Evolutionary conservation across 257 asterid genomes (phyloP).

Genomic region (Haberlea rhodopensis): DNA sequence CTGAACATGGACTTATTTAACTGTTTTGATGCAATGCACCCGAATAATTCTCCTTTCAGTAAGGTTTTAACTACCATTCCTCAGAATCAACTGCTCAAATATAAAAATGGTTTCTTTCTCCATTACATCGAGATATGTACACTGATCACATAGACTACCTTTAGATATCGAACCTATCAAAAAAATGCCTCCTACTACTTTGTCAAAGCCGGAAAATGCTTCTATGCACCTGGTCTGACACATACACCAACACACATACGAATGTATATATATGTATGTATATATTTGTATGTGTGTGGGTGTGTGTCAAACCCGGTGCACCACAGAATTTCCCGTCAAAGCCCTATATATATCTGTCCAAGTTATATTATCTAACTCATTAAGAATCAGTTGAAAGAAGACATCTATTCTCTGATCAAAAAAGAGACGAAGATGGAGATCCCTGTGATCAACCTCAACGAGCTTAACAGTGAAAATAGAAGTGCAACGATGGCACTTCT

Average conservation of each 20-base stretch:
- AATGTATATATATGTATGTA: too few species aligned
- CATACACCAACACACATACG: too few species aligned
- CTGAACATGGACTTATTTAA: conserved; percentile 50
- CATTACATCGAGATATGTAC: not conserved
- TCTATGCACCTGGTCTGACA: too few species aligned
- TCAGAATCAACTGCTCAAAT: conserved; percentile 28
- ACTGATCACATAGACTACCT: not conserved
- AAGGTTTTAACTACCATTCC: conserved; percentile 25
- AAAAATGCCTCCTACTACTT: not conserved
- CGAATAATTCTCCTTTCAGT: conserved; percentile 28
- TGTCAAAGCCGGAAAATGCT: conserved; percentile 32
- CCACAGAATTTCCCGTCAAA: too few species aligned
- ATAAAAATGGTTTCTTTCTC: not conserved
- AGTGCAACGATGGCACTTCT: conserved; percentile 63
- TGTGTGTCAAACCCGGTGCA: too few species aligned
- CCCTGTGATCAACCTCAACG: conserved; percentile 70
- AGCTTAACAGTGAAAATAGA: conserved; percentile 50
- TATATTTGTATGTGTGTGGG: too few species aligned
- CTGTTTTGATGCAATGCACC: conserved; percentile 32
- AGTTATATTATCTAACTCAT: conserved; percentile 27
- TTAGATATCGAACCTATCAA: not conserved
- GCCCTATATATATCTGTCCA: conserved; percentile 47
- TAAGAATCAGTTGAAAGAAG: conserved; percentile 1
- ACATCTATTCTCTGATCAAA: not conserved
- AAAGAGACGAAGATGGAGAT: conserved; percentile 53